phyloP scores from a whole-genome alignment of 192 early-diverging fungal genomes.

The Gaertneriomyces sp. region DNA sequence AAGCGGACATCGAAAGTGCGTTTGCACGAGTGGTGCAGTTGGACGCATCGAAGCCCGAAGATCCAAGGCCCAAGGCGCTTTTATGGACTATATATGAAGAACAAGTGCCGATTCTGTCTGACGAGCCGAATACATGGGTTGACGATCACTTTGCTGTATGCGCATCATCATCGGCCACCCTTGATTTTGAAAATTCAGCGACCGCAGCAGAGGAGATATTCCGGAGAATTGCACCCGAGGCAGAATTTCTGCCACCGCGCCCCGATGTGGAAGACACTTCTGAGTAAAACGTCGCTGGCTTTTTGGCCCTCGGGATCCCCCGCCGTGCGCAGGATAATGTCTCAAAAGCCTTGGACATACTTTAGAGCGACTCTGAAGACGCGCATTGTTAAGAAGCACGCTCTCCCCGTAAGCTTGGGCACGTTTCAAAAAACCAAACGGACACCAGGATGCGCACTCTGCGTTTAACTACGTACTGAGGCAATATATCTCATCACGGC shows the following conservation, averaged over 20 bases:
- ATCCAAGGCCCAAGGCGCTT: background rate
- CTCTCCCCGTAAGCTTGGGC: too few species aligned
- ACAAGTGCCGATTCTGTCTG: background rate
- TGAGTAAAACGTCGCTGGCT: too few species aligned
- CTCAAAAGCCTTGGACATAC: too few species aligned
- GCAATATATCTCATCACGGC: too few species aligned
- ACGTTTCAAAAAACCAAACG: too few species aligned
- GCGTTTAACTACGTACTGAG: too few species aligned
- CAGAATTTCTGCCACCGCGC: background rate
- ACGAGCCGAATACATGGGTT: background rate
- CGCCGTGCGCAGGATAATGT: too few species aligned
- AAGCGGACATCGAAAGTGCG: slow-evolving; percentile 4
- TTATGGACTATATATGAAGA: background rate
- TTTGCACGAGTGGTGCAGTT: background rate
- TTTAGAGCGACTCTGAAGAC: too few species aligned
- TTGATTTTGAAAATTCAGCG: slow-evolving; percentile 13
- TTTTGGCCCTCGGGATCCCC: too few species aligned
- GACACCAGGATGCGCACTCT: too few species aligned
- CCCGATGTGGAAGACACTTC: too few species aligned
- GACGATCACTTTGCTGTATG: background rate
- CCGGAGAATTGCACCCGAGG: slow-evolving; percentile 3
- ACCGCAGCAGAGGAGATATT: slow-evolving; percentile 7
- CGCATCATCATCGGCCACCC: background rate
- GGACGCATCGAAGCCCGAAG: background rate
- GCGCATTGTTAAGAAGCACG: too few species aligned